phyloP scores from a whole-genome alignment of 805 yeast genomes.

The Candida vartiovaarae region DNA sequence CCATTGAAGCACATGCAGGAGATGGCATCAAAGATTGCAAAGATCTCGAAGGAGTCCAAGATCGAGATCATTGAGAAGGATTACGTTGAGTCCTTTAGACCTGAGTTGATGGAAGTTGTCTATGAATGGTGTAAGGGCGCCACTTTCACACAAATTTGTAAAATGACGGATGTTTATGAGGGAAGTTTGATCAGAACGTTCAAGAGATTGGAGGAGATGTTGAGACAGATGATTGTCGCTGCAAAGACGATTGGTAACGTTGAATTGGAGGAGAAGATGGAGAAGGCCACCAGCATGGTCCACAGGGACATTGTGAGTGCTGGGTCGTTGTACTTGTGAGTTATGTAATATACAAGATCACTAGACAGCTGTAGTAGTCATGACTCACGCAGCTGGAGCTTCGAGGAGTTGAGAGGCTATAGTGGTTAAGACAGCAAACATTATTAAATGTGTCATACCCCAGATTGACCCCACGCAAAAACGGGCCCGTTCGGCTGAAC shows the following conservation, averaged over 20 bases:
- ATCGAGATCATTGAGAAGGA: constrained; percentile 87
- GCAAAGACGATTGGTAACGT: constrained; percentile 92
- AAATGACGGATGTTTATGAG: constrained; percentile 98
- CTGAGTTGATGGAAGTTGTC: constrained; percentile 95
- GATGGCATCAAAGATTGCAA: constrained; percentile 87
- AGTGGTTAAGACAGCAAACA: too few relatives aligned
- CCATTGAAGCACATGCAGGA: constrained; percentile 85
- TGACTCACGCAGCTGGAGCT: too few relatives aligned
- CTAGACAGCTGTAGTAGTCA: too few relatives aligned
- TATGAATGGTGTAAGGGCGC: constrained; percentile 97
- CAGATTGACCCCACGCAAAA: too few relatives aligned
- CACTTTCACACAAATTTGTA: constrained; percentile 91
- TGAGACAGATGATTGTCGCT: constrained; percentile 84
- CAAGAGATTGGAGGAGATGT: constrained; percentile 87
- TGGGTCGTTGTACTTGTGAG: constrained; percentile 70
- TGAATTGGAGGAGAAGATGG: constrained; percentile 84
- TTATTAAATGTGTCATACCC: too few relatives aligned
- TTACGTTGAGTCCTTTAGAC: constrained; percentile 84
- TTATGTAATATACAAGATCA: too few relatives aligned
- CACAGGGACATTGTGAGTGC: constrained; percentile 97
- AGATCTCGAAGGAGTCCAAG: constrained; percentile 82
- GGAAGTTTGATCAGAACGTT: constrained; percentile 94
- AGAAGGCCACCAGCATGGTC: constrained; percentile 71
- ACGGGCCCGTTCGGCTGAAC: too few relatives aligned
- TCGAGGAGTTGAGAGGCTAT: too few relatives aligned